Base-by-base conservation (phyloP, 2,329 filamentous ascomycete genomes). In the Juglanconis juglandina region DNA sequence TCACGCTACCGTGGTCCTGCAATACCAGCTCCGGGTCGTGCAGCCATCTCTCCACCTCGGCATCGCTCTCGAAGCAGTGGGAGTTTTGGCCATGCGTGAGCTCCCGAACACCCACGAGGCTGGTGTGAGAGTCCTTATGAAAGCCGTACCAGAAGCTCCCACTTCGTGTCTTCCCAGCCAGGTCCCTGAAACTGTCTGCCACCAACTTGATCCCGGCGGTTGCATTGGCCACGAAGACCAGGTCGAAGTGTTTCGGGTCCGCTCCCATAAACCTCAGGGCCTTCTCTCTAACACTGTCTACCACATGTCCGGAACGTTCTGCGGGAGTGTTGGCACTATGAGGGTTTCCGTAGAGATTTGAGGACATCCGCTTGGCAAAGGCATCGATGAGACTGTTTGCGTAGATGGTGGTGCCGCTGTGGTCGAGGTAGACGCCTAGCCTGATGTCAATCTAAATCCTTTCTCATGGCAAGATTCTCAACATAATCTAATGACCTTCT, bases 171-270 rank as follows among this genome's bases (percentile, higher is more conserved):
- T 75, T 79, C 70, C 76, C 79, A 2, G 79, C 77, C 33, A 83
- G 73, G 65, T 84, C 82, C 34, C 78, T 75, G 66, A 87, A 83
- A 39, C 77, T 78, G 52, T 87, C 85, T 48, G 78, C 80, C 13
- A 87, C 89, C 10, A 97, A 76, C 74, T 97, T 98, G 68, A 96
- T 88, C 6, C 87, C 93, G 3, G 93, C 92, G 0, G 94, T 98
- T 24, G 94, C 90, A 73, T 98, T 98, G 41, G 92, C 87, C 33
- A 96, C 91, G 71, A 98, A 88, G 17, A 88, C 76, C 10, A 88
- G 75, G 65, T 87, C 84, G 66, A 83, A 88, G 55, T 86, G 76
- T 42, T 77, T 75, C 2, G 84, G 80, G 65, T 83, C 78, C 17
- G 85, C 85, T 48, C 82, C 81, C 62, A 88, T 80, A 70, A 87